Conservation (phyloP, 371 early-diverging fungal species). For the Smittium mucronatum region DNA sequence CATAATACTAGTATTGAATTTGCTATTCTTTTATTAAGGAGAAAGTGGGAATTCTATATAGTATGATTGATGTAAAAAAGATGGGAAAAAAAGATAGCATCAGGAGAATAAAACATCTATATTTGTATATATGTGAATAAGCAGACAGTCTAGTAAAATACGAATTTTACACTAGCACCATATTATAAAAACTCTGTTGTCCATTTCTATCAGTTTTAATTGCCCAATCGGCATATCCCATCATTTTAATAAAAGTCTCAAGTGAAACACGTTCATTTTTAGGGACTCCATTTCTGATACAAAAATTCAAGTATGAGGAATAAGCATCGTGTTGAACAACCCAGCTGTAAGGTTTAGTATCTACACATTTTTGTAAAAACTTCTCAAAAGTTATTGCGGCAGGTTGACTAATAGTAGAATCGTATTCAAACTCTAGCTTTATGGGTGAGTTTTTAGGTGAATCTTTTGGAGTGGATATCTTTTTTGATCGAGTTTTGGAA, state of each 20-base stretch:
- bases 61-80: too few relatives aligned
- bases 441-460: background rate
- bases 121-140: too few relatives aligned
- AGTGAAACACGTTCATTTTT: constrained; percentile 21
- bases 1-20: too few relatives aligned
- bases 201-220: constrained; percentile 21
- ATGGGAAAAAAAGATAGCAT: too few relatives aligned
- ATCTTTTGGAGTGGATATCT: background rate
- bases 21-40: too few relatives aligned
- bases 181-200: constrained; percentile 4
- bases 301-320: constrained; percentile 27
- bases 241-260: constrained; percentile 29
- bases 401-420: background rate
- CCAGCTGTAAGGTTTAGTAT: constrained; percentile 32
- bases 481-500: background rate
- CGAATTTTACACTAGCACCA: constrained; percentile 3
- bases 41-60: too few relatives aligned
- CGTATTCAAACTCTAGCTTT: constrained; percentile 12
- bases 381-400: constrained; percentile 18
- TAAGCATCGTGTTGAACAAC: constrained; percentile 17
- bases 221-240: constrained; percentile 28
- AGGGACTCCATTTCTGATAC: constrained; percentile 28
- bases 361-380: constrained; percentile 31
- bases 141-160: too few relatives aligned
- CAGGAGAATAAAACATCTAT: too few relatives aligned